Base-by-base conservation (phyloP, 164 flowering plant genomes). In the Stephania yunnanensis region DNA sequence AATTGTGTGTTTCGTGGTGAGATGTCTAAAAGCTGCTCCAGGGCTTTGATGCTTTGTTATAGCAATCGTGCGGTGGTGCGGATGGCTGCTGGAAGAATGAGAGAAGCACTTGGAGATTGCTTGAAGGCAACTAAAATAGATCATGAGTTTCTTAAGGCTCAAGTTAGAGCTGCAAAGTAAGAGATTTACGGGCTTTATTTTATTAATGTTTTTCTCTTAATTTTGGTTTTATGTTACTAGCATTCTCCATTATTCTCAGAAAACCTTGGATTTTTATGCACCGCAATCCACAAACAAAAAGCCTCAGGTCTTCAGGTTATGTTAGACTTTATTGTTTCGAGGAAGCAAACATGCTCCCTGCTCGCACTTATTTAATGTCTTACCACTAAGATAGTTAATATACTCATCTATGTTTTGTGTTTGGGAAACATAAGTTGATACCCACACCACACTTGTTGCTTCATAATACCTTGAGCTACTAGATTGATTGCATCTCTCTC, bases 61-160 rank as follows among this genome's bases (percentile, higher is more conserved):
- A 94, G 97, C 83, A 96, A 96, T 75, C 97, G 98, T 80, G 98
- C 99, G 55, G 98, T 97, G 66, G 81, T 93, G 45, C 82, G 92
- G n/a, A 90, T 94, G 87, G 76, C 92, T 78, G 87, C 87, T 78
- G 93, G 91, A 75, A 91, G 90, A 79, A 72, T 92, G 71, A 88
- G 92, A 82, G 97, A 88, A 79, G 97, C 98, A 71, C 72, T 94
- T 50, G 83, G 71, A 30, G 99, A 96, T 78, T 96, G 97, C 75
- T 45, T 71, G 80, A 77, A 66, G 81, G 98, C 99, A 80, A 78
- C 83, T 80, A 80, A 82, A 48, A 73, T 94, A 31, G 97, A 96
- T 79, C 88, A 93, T 48, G 81, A 71, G 79, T 94, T 94, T 80
- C 75, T 86, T 42, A 92, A 78, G 82, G 97, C 84, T 75, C 95